Base-by-base conservation (phyloP, 768 basidiomycete genomes). In the Leucogyrophana mollusca region DNA sequence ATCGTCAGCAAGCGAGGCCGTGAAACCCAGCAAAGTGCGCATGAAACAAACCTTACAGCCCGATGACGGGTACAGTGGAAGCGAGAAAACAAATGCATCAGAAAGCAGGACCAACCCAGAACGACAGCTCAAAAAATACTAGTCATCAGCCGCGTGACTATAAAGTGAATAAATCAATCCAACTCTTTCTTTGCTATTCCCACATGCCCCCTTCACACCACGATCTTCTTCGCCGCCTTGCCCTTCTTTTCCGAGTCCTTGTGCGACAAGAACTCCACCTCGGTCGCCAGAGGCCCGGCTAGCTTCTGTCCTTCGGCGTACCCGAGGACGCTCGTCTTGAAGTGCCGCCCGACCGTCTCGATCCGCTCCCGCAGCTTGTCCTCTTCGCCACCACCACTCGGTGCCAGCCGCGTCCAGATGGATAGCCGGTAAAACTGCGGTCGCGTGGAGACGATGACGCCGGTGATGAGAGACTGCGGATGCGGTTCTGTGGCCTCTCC, bases 171-270 rank as follows among this genome's bases (percentile, higher is more conserved):
- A 65, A 65, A 63, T 65, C 65, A 60, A 35, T 45, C 40, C 43
- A 25, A 46, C 52, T 53, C 51, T 43, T 48, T 40, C 43, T 47
- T 51, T 50, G 49, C 46, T 50, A 47, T 43, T 43, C 34, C 39
- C 46, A 18, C 24, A 45, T 14, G 9, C 44, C 33, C 35, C 47
- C 40, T 50, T 71, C 71, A 89, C 49, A 88, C 82, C 61, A 80
- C 60, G 45, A 90, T 86, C 74, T 90, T 93, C 77, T 80, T 86
- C 57, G 80, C 77, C 44, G 76, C 64, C 68, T 92, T 93, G 61
- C 87, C 87, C 74, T 94, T 95, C 80, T 86, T 93, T 76, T 94
- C 92, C 54, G 87, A 87, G 68, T 95, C 93, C 69, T 93, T 93
- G 74, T 95, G 92, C 59, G 89, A 91, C 67, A 90, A 66, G 65